Evolutionary conservation across 2,329 filamentous ascomycete genomes (phyloP).

Genomic region (Teratosphaeria viscida): DNA sequence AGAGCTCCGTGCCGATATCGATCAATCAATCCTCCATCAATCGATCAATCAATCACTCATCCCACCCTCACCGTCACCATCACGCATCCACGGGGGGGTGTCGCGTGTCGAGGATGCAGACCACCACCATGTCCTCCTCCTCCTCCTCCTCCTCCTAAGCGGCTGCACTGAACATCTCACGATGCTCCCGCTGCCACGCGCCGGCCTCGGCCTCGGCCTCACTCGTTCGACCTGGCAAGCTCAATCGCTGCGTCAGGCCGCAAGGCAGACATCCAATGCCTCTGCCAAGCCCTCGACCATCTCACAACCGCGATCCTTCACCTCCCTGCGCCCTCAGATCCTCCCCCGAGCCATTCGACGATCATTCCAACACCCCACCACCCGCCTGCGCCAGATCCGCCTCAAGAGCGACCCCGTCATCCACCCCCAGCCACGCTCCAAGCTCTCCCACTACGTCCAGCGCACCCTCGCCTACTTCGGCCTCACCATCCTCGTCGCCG

Average conservation of each 20-base stretch:
- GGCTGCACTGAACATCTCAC: neutral
- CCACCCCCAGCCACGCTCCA: slow-evolving; percentile 14
- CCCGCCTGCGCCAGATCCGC: slow-evolving; percentile 8
- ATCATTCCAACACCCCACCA: slow-evolving; percentile 7
- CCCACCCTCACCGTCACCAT: too few species aligned
- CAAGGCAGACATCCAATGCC: neutral
- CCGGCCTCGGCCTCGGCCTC: neutral
- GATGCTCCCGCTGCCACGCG: slow-evolving; percentile 5
- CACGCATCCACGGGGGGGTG: neutral
- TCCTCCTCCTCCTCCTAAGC: neutral
- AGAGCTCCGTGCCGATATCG: neutral
- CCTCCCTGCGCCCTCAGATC: slow-evolving; percentile 3
- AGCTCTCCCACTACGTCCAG: slow-evolving; percentile 35
- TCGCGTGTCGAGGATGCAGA: neutral
- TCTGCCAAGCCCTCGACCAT: neutral
- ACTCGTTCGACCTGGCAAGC: neutral
- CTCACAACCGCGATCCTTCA: slow-evolving; percentile 3
- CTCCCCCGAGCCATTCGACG: slow-evolving; percentile 9
- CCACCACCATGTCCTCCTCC: neutral
- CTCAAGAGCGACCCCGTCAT: slow-evolving; percentile 4
- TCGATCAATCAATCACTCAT: neutral
- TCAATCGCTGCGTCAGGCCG: neutral
- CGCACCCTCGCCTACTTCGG: slow-evolving; percentile 63
- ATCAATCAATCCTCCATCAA: neutral
- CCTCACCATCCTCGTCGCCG: slow-evolving; percentile 61